Conservation (phyloP, 1,284 basidiomycete genomes). For the Testicularia cyperi region DNA sequence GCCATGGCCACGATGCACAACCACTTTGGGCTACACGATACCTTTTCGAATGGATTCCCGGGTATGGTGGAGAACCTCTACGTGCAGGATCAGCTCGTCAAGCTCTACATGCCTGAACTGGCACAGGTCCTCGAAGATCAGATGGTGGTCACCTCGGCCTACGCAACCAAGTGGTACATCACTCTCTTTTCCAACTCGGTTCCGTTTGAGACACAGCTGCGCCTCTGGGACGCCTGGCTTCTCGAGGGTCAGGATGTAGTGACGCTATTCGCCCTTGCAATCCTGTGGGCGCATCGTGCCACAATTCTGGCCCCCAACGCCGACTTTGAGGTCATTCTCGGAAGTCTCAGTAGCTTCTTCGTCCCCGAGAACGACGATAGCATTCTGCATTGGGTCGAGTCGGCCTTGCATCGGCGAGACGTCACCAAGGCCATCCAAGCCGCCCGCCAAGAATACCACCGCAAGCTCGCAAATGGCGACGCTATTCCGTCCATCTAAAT, state of each 20-base stretch:
- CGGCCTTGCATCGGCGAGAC: slow-evolving; percentile 24
- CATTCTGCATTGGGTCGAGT: slow-evolving; percentile 47
- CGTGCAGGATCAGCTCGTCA: slow-evolving; percentile 83
- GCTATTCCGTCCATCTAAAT: not conserved
- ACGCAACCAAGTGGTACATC: slow-evolving; percentile 99
- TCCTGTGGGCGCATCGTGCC: slow-evolving; percentile 77
- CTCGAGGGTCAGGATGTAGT: slow-evolving; percentile 88
- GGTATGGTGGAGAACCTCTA: slow-evolving; percentile 92
- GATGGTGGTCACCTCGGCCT: slow-evolving; percentile 86
- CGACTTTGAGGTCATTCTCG: slow-evolving; percentile 43
- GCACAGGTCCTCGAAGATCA: slow-evolving; percentile 73
- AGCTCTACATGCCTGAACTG: slow-evolving; percentile 83
- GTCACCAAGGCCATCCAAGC: slow-evolving; percentile 5
- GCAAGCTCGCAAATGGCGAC: slow-evolving; percentile 2
- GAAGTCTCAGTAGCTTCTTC: slow-evolving; percentile 43
- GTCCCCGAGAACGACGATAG: slow-evolving; percentile 53
- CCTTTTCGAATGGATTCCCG: slow-evolving; percentile 93
- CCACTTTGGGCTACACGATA: slow-evolving; percentile 82
- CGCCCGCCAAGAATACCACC: slow-evolving; percentile 20
- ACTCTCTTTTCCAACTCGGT: slow-evolving; percentile 85
- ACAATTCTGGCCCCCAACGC: slow-evolving; percentile 11
- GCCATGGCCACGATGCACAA: slow-evolving; percentile 71
- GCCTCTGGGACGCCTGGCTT: slow-evolving; percentile 91
- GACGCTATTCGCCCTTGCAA: slow-evolving; percentile 77
- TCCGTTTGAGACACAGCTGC: slow-evolving; percentile 90